Base-by-base conservation (phyloP, 164 flowering plant genomes). In the Stephania japonica region DNA sequence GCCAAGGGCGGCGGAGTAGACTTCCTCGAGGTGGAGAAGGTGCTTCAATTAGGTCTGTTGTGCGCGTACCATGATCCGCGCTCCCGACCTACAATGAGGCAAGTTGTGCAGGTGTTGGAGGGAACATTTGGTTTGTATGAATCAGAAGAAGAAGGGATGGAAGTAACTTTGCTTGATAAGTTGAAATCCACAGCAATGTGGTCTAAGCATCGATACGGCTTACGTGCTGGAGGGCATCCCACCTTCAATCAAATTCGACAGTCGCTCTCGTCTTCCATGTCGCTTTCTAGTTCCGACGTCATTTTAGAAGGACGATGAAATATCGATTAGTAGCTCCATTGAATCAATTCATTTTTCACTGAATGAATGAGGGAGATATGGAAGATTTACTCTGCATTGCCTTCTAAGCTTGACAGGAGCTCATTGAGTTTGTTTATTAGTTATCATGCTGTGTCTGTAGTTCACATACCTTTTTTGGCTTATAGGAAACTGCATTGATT, bases 81-180 rank as follows among this genome's bases (percentile, higher is more conserved):
- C 0, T 72, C 27, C 10, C 80, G 88, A 69, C 90, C 88, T 13
- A 77, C 75, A 0, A 87, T 85, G 85, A 81, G 83, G 44, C 84
- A 85, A 70, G 87, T 79, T 38, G 74, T 82, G 76, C 74, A 79
- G 75, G 16, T 79, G 4, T 67, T 87, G 66, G 87, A 84, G 25
- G 84, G 78, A 47, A 42, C 26, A 50, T 10, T 7, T 1, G 79
- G 70, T 13, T 73, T 43, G 5, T 49, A 42, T 49, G 82, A 77
- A 18, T 10, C 69, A 18, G 79, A 75, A 32, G 76, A 62, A 21
- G 84, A 77, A 14, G 81, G 73, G 18, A 73, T 67, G 75, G 80
- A 80, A 25, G 73, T 73, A 7, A 53, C 25, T 68, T 67, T 81
- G 78, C 81, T 85, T 38, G 74, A 76, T 21, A 79, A 70, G 64